phyloP scores from a whole-genome alignment of 2,329 filamentous ascomycete genomes.

The Pyrenochaeta sp. region DNA sequence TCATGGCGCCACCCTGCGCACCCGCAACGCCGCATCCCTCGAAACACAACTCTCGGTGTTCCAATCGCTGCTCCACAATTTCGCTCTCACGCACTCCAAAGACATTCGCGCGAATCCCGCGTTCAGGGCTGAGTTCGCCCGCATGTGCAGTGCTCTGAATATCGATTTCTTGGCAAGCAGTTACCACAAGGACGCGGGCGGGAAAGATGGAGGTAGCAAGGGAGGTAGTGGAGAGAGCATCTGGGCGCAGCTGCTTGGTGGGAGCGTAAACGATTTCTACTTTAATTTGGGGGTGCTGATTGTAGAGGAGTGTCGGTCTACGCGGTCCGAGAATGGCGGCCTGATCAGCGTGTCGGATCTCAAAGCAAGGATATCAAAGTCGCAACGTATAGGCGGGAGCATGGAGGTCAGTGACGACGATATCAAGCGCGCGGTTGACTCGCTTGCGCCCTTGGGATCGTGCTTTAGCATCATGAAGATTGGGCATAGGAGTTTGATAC shows the following conservation, averaged over 20 bases:
- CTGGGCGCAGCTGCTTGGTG: slow-evolving; percentile 91
- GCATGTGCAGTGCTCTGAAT: slow-evolving; percentile 97
- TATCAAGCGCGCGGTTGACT: slow-evolving; percentile 86
- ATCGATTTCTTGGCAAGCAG: slow-evolving; percentile 83
- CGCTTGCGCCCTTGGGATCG: slow-evolving; percentile 84
- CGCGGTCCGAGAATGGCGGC: slow-evolving; percentile 89
- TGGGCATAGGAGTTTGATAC: slow-evolving; percentile 84
- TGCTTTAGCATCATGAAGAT: slow-evolving; percentile 87
- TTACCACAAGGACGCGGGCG: slow-evolving; percentile 58
- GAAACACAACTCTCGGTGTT: slow-evolving; percentile 95
- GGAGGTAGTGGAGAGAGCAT: slow-evolving; percentile 70
- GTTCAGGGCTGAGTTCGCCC: slow-evolving; percentile 95
- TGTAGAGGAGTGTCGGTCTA: slow-evolving; percentile 89
- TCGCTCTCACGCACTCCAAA: slow-evolving; percentile 91
- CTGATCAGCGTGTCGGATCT: slow-evolving; percentile 87
- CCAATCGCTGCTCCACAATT: slow-evolving; percentile 92
- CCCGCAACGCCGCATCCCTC: slow-evolving; percentile 82
- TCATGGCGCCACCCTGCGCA: slow-evolving; percentile 87
- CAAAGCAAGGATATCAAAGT: slow-evolving; percentile 75
- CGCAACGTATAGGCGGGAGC: slow-evolving; percentile 71
- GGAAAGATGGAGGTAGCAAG: slow-evolving; percentile 11
- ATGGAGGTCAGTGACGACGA: slow-evolving; percentile 91
- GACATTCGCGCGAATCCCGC: slow-evolving; percentile 95
- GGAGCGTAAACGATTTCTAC: slow-evolving; percentile 97
- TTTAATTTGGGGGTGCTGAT: slow-evolving; percentile 96